Conservation (phyloP, 345 rosid genomes). For the Odontarrhena argentea region DNA sequence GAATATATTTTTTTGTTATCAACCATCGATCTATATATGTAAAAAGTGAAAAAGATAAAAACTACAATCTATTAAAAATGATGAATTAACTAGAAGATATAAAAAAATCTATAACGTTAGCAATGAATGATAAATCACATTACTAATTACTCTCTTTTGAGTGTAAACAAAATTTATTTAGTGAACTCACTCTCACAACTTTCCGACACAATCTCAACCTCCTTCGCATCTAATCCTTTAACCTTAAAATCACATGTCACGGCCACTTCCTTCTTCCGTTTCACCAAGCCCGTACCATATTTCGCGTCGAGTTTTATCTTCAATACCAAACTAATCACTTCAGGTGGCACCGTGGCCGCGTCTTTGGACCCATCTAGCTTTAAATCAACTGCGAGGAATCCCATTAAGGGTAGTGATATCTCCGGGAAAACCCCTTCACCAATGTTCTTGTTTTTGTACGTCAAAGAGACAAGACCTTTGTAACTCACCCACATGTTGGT, state of each 20-base stretch:
- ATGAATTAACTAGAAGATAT: too few species aligned
- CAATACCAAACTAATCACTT: conserved; percentile 32
- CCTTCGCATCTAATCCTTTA: conserved; percentile 41
- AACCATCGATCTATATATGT: too few species aligned
- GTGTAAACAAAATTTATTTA: background rate
- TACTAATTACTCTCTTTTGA: background rate
- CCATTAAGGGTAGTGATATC: conserved; percentile 13
- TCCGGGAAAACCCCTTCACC: conserved; percentile 23
- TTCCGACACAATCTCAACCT: conserved; percentile 49
- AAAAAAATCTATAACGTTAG: too few species aligned
- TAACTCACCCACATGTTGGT: conserved; percentile 33
- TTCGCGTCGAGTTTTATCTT: conserved; percentile 34
- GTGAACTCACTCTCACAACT: conserved; percentile 45
- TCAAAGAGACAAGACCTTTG: conserved; percentile 25
- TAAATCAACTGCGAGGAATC: conserved; percentile 9
- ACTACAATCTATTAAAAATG: too few species aligned
- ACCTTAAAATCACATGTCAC: conserved; percentile 60
- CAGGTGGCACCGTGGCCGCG: conserved; percentile 1
- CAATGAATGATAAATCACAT: too few species aligned
- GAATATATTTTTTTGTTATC: too few species aligned
- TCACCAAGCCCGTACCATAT: conserved; percentile 37
- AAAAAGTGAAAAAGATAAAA: too few species aligned
- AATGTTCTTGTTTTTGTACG: conserved; percentile 22
- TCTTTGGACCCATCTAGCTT: conserved; percentile 22
- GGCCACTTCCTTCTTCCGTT: conserved; percentile 38